Conservation (phyloP, 2,329 filamentous ascomycete genomes). For the Fusarium oxysporum region DNA sequence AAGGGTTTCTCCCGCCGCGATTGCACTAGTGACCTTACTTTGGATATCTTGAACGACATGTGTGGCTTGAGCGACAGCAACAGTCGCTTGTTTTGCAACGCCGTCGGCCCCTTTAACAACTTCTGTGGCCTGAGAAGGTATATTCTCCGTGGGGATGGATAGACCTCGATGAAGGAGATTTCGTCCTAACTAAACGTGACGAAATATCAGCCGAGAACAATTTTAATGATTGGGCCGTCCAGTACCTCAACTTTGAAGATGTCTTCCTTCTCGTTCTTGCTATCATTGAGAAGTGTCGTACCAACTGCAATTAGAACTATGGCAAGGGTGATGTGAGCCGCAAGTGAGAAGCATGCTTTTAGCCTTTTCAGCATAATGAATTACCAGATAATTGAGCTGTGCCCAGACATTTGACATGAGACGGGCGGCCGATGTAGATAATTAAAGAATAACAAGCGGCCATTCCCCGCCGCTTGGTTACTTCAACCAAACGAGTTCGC, state of each 20-base stretch:
- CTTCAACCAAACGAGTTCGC: background rate
- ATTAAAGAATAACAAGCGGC: background rate
- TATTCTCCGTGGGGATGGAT: slow-evolving; percentile 1
- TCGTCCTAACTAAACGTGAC: slow-evolving; percentile 2
- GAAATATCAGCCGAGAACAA: background rate
- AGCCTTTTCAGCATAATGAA: slow-evolving; percentile 2
- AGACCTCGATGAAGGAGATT: slow-evolving; percentile 1
- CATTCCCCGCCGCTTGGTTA: background rate
- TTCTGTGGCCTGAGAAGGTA: slow-evolving; percentile 7
- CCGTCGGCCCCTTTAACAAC: background rate
- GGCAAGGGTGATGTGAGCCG: background rate
- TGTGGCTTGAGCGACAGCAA: slow-evolving; percentile 6
- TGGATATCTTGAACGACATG: slow-evolving; percentile 4
- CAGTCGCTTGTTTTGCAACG: slow-evolving; percentile 5
- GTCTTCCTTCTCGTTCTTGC: slow-evolving; percentile 6
- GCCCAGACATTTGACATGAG: background rate
- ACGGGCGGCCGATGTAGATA: background rate
- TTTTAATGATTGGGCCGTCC: background rate
- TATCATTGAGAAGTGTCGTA: background rate
- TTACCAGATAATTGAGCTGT: background rate
- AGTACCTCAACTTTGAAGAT: slow-evolving; percentile 4
- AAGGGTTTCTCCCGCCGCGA: slow-evolving; percentile 10
- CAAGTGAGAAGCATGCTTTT: background rate
- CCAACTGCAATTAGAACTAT: background rate
- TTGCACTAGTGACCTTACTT: slow-evolving; percentile 11